These are phyloP conservation scores for Begonia loranthoides DNA, from an alignment of 306 rosid genomes.

Conservation along the genomic window DNA sequence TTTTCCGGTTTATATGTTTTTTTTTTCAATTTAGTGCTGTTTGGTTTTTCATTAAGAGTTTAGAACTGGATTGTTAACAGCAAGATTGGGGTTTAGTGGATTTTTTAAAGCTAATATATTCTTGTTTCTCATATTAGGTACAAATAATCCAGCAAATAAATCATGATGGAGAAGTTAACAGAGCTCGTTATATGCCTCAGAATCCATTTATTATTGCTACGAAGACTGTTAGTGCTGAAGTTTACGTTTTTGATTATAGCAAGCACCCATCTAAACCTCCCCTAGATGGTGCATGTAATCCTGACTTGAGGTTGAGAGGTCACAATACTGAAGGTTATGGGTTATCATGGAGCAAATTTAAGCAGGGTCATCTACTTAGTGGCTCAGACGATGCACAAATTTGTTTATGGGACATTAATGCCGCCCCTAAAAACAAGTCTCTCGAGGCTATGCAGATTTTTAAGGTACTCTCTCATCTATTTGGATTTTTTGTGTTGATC, in stretches of 20 bases:
- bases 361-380: slow-evolving; percentile 83
- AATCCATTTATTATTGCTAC: slow-evolving; percentile 82
- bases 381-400: slow-evolving; percentile 99
- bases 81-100: no score
- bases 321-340: slow-evolving; percentile 97
- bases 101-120: background rate
- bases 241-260: slow-evolving; percentile 88
- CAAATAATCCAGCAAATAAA: slow-evolving; percentile 96
- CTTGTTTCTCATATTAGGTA: slow-evolving; percentile 28
- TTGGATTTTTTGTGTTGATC: no score
- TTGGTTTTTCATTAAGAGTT: no score
- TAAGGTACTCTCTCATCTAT: slow-evolving; percentile 31
- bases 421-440: slow-evolving; percentile 53
- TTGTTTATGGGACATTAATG: slow-evolving; percentile 94
- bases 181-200: slow-evolving; percentile 96
- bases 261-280: slow-evolving; percentile 97
- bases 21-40: no score
- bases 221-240: slow-evolving; percentile 87
- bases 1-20: no score
- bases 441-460: slow-evolving; percentile 78
- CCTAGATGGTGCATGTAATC: slow-evolving; percentile 85
- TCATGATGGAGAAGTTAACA: slow-evolving; percentile 95
- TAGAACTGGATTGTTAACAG: no score
- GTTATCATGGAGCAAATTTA: slow-evolving; percentile 89
- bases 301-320: slow-evolving; percentile 81